phyloP scores from a whole-genome alignment of 208 protist species.

The Leishmania mexicana region DNA sequence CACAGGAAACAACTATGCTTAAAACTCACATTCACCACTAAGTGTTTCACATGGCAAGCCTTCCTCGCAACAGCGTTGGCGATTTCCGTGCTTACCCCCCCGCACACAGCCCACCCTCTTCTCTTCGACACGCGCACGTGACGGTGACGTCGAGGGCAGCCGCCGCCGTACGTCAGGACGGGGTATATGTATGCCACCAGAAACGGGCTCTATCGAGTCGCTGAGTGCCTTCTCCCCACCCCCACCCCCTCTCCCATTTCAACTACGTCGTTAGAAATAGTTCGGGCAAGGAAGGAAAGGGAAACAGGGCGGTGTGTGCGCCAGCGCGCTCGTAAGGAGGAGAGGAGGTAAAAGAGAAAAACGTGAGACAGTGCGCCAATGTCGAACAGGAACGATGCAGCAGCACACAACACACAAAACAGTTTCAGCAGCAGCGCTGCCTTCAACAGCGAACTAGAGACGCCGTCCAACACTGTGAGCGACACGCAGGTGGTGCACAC shows the following conservation, averaged over 20 bases:
- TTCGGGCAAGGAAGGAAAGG: not conserved
- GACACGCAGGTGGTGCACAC: no score
- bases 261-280: not conserved
- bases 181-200: no score
- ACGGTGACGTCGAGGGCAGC: not conserved
- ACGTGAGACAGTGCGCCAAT: not conserved
- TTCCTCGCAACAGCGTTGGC: not conserved
- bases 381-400: not conserved
- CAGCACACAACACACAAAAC: not conserved
- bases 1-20: not conserved
- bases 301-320: not conserved
- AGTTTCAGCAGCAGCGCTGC: not conserved
- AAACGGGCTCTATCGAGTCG: not conserved
- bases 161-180: not conserved
- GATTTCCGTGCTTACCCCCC: not conserved
- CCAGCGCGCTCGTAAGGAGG: not conserved
- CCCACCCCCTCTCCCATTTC: not conserved
- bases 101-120: not conserved
- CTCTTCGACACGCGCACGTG: not conserved
- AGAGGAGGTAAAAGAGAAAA: not conserved
- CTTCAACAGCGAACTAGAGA: not conserved
- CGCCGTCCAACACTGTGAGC: not conserved
- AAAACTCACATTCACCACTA: no score
- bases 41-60: no score
- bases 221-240: not conserved